Base-by-base conservation (phyloP, 768 basidiomycete species). In the Lactifluus piperatus region DNA sequence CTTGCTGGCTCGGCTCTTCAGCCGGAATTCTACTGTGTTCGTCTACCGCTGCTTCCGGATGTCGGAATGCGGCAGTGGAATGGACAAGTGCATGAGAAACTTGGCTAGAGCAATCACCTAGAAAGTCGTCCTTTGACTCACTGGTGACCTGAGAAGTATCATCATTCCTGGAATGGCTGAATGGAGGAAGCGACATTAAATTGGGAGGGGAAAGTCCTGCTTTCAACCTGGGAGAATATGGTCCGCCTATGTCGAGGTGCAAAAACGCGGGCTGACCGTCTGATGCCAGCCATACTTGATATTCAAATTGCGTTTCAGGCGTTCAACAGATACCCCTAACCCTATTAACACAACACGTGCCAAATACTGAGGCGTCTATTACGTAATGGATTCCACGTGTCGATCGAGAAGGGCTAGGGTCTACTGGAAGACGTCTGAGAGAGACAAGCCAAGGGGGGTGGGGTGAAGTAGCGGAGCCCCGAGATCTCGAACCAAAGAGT, bases 181-280 rank as follows among this genome's bases (percentile, higher is more conserved):
- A 24, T 55, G 16, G 51, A 16, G 20, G 26, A 41, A 2, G 14
- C 1, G 54, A 37, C 59, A 56, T 60, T 30, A 14, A 9, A 32
- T 22, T 32, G 16, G 26, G 43, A 24, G 36, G 41, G 43, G 59
- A 60, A 60, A 60, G 59, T 24, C 59, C 54, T 41, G 59, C 59
- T 60, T 60, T 56, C 59, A 29, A 51, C 48, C 13, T 29, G 34
- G n/a, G 27, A 24, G 18, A 45, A 18, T 11, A 43, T 11, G 22
- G 10, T 14, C 8, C 18, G 34, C 18, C 27, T 53, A 32, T 4
- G 39, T 20, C 13, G 16, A 43, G 30, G 6, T 8, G 24, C 16
- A 13, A 24, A 18, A 29, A 41, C 22, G 9, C 11, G 30, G 30
- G 18, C 47, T 8, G 39, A 26, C 26, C 30, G n/a, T 46, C 27